phyloP scores from a whole-genome alignment of 805 yeast species.

The Grigorovia humatica region DNA sequence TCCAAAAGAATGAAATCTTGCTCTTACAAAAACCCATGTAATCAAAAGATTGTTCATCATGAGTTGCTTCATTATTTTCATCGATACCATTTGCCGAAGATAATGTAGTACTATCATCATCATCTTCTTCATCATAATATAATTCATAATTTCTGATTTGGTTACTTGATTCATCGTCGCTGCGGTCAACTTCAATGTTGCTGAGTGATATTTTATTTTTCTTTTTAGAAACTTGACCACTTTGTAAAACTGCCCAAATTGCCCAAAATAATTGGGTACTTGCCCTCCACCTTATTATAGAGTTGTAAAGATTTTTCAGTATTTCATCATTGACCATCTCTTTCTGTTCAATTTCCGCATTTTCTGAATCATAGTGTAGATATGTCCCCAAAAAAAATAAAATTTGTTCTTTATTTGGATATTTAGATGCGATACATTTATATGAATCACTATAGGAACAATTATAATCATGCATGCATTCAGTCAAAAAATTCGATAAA shows the following conservation, averaged over 20 bases:
- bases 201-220: slow-evolving; percentile 9
- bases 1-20: slow-evolving; percentile 59
- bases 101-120: background rate
- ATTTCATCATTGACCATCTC: slow-evolving; percentile 18
- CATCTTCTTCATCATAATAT: background rate
- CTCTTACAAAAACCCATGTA: slow-evolving; percentile 62
- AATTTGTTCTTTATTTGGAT: slow-evolving; percentile 60
- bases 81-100: background rate
- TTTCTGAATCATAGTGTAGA: slow-evolving; percentile 36
- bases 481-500: slow-evolving; percentile 81
- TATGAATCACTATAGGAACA: slow-evolving; percentile 31
- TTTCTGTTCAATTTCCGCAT: slow-evolving; percentile 35
- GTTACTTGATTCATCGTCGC: background rate
- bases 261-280: slow-evolving; percentile 71
- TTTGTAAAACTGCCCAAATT: slow-evolving; percentile 82
- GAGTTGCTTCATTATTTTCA: slow-evolving; percentile 15
- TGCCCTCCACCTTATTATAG: slow-evolving; percentile 65
- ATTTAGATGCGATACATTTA: slow-evolving; percentile 37
- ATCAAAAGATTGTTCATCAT: slow-evolving; percentile 52
- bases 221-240: slow-evolving; percentile 33
- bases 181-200: slow-evolving; percentile 14
- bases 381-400: slow-evolving; percentile 59
- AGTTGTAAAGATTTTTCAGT: slow-evolving; percentile 29
- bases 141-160: background rate
- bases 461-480: slow-evolving; percentile 92